These are phyloP conservation scores for Stipa capillata DNA, from an alignment of 176 grass and related monocot species.

Conservation along the genomic window DNA sequence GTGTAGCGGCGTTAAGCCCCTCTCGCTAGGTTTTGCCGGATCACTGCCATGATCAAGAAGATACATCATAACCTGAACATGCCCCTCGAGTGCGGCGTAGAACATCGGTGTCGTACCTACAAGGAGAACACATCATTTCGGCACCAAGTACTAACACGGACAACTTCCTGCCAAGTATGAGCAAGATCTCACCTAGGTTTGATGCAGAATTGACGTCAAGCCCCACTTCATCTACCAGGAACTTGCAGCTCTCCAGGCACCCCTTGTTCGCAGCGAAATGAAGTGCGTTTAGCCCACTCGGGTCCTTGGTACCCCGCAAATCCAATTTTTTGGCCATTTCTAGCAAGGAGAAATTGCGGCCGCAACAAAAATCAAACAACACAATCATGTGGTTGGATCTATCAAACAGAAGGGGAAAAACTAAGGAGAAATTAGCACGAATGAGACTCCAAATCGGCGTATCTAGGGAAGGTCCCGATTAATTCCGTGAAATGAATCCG, in stretches of 20 bases:
- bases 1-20: conserved; percentile 26
- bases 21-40: conserved; percentile 3
- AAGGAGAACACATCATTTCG: background rate
- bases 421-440: background rate
- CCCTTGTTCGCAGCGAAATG: conserved; percentile 28
- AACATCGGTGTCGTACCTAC: background rate
- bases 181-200: background rate
- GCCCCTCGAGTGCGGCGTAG: background rate
- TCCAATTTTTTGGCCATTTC: conserved; percentile 12
- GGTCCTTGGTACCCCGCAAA: background rate
- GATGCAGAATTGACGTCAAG: background rate
- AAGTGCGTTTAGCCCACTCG: conserved; percentile 13
- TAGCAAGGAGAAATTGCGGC: background rate
- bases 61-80: conserved; percentile 7
- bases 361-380: background rate
- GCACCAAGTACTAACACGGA: background rate
- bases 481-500: background rate
- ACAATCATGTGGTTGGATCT: background rate
- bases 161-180: background rate
- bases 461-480: background rate
- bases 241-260: conserved; percentile 9
- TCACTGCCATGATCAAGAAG: conserved; percentile 33
- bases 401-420: background rate
- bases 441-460: background rate
- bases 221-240: conserved; percentile 27